Conservation (phyloP, 2,329 filamentous ascomycete genomes). For the Hymenoscyphus infarciens region DNA sequence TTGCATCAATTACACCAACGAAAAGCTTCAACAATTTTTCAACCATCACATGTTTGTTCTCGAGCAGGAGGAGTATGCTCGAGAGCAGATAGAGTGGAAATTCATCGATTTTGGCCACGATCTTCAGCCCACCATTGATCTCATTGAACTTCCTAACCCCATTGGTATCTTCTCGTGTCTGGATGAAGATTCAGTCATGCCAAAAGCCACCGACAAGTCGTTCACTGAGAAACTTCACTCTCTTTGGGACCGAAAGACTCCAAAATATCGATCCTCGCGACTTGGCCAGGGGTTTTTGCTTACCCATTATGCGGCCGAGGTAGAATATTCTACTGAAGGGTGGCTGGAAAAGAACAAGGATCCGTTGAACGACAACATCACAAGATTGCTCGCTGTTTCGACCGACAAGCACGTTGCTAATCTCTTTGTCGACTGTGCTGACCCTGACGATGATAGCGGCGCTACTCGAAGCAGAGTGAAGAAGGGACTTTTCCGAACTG, state of each 20-base stretch:
- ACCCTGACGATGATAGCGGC: conserved; percentile 69
- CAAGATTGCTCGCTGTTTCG: conserved; percentile 78
- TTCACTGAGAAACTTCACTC: conserved; percentile 98
- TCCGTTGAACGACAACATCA: conserved; percentile 94
- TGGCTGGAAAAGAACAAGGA: conserved; percentile 99
- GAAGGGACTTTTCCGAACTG: conserved; percentile 94
- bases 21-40: conserved; percentile 98
- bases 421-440: conserved; percentile 85
- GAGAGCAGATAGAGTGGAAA: conserved; percentile 98
- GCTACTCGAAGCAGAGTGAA: conserved; percentile 79
- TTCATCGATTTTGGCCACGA: conserved; percentile 99
- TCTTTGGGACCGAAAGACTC: conserved; percentile 92
- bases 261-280: conserved; percentile 86
- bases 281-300: conserved; percentile 90
- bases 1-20: conserved; percentile 99
- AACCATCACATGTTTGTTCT: conserved; percentile 99
- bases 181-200: conserved; percentile 98
- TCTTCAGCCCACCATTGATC: conserved; percentile 92
- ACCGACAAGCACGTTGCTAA: conserved; percentile 77
- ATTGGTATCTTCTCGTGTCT: conserved; percentile 98
- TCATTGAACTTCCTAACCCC: conserved; percentile 93
- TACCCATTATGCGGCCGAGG: conserved; percentile 95
- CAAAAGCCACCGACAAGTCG: conserved; percentile 92
- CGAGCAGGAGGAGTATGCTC: conserved; percentile 95
- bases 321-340: conserved; percentile 90